These are phyloP conservation scores for Mortierella sp. DNA, from an alignment of 371 early-diverging fungal species.

Conservation along the genomic window DNA sequence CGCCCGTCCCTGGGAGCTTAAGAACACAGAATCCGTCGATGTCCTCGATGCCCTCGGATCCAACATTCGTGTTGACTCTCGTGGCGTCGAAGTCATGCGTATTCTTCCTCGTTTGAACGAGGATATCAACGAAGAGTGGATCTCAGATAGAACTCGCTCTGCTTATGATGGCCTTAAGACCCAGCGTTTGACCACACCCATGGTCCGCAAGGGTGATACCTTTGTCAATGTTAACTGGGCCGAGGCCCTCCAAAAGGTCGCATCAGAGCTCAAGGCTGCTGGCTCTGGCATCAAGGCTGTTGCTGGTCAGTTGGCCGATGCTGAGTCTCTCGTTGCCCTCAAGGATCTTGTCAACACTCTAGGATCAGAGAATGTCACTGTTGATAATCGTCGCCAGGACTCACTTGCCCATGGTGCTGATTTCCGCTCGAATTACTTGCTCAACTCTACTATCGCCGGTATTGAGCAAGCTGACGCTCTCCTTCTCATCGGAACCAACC, in stretches of 20 bases:
- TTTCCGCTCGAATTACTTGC: slow-evolving; percentile 90
- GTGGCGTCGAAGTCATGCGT: slow-evolving; percentile 97
- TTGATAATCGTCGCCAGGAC: slow-evolving; percentile 75
- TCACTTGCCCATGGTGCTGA: slow-evolving; percentile 78
- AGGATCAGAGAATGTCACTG: slow-evolving; percentile 86
- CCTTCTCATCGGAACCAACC: slow-evolving; percentile 94
- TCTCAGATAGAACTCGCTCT: slow-evolving; percentile 97
- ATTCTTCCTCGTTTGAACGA: slow-evolving; percentile 96
- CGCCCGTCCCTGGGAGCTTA: slow-evolving; percentile 97
- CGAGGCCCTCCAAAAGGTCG: slow-evolving; percentile 85
- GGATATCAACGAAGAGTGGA: slow-evolving; percentile 98
- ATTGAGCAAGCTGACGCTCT: slow-evolving; percentile 94
- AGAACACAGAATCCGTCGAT: slow-evolving; percentile 96
- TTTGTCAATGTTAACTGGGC: slow-evolving; percentile 91
- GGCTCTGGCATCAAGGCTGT: slow-evolving; percentile 83
- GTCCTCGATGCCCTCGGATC: slow-evolving; percentile 95
- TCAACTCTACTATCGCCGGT: slow-evolving; percentile 89
- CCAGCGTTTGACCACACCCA: slow-evolving; percentile 93
- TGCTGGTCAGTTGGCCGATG: slow-evolving; percentile 96
- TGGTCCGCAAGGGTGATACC: slow-evolving; percentile 86
- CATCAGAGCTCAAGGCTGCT: slow-evolving; percentile 69
- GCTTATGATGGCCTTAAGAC: slow-evolving; percentile 95
- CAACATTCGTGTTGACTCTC: slow-evolving; percentile 96
- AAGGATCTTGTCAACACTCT: slow-evolving; percentile 94
- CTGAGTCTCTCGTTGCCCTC: slow-evolving; percentile 83